Base-by-base conservation (phyloP, 2,329 filamentous ascomycete genomes). In the Amauroascus niger region DNA sequence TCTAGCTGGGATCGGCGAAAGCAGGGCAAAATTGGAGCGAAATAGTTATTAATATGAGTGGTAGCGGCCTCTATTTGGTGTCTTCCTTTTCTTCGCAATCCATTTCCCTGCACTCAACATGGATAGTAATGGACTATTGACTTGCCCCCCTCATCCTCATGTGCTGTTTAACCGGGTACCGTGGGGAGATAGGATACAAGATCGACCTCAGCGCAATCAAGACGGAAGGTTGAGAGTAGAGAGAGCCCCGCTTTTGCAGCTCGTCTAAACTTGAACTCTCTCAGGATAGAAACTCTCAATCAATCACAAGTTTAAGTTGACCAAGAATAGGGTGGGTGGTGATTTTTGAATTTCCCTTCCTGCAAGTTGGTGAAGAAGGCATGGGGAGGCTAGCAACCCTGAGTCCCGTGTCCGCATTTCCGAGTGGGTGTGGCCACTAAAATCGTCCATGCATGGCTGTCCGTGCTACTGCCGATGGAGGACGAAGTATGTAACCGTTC, bases 21-120 rank as follows among this genome's bases (percentile, higher is more conserved):
- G 35, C 37, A 50, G 26, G 49, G 49, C 40, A 51, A 51, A 44
- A 51, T 51, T 51, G 49, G 49, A 44, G 40, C 28, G n/a, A n/a
- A 20, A 41, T 18, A 39, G 26, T 28, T 44, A 40, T 9, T 24
- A 32, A 49, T 49, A 44, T n/a, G 37, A 49, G 22, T 39, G 20
- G 30, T 43, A 13, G 28, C 9, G 18, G 28, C 18, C 28, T 20
- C 2, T 14, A 2, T n/a, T 33, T 18, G 16, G 26, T 8, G 26
- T 18, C 16, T 40, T 16, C 14, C 6, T 40, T 13, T 30, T 9
- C 26, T n/a, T n/a, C 18, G 11, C 11, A 32, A 6, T 32, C 28
- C 6, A 6, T 32, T 32, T 32, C 28, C 11, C 28, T 32, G 28
- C 6, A 32, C 28, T 13, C 13, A 35, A 35, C 33, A 14, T 14